phyloP scores from a whole-genome alignment of 306 rosid species.

The Luffa acutangula region DNA sequence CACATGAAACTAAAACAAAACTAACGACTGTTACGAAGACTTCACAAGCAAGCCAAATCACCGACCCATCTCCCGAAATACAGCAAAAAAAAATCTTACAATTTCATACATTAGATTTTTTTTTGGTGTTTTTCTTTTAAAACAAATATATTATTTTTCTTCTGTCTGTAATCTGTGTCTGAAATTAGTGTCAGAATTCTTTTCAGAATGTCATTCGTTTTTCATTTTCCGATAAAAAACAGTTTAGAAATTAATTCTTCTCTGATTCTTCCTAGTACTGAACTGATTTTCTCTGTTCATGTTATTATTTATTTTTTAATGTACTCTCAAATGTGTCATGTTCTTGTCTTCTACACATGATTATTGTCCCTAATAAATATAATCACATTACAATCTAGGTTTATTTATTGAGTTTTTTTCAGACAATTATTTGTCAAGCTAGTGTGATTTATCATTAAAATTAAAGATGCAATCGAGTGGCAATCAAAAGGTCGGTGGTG shows the following conservation, averaged over 20 bases:
- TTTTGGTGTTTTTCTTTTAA: not conserved
- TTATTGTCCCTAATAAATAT: not conserved
- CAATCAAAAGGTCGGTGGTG: not conserved
- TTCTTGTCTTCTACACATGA: not conserved
- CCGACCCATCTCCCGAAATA: not conserved
- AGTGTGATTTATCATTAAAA: not conserved
- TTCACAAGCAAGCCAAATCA: not conserved
- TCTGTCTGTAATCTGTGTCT: not conserved
- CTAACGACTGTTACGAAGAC: not conserved
- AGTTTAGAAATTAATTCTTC: not conserved
- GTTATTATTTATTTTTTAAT: not conserved
- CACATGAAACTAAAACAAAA: not conserved
- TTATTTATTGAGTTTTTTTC: not conserved
- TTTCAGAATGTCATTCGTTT: not conserved
- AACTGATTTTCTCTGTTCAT: not conserved
- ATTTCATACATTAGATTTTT: not conserved
- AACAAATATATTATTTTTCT: not conserved
- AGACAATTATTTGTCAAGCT: too few relatives aligned
- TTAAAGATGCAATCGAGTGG: too few relatives aligned
- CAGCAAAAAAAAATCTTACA: not conserved
- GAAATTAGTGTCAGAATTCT: not conserved
- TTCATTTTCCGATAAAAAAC: not conserved
- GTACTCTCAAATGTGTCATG: not conserved
- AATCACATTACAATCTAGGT: not conserved
- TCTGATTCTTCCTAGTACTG: constrained; percentile 8